Percentiles rank a stretch among this genome's conserved stretches.
These are phyloP conservation scores for Knoxdaviesia capensis DNA, from an alignment of 2,329 filamentous ascomycete species.

Conservation along the genomic window DNA sequence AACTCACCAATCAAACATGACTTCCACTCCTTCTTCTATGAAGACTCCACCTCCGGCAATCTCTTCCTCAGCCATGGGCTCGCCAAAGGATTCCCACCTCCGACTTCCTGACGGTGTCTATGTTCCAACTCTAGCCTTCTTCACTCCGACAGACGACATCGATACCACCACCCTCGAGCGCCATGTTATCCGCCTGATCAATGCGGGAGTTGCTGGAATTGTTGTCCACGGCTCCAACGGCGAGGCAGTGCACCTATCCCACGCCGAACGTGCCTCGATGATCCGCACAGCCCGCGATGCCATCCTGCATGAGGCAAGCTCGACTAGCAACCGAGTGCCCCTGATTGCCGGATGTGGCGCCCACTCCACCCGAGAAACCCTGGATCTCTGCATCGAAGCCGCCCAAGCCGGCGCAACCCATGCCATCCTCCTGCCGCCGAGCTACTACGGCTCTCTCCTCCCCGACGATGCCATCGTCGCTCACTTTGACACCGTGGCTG, in stretches of 20 bases:
- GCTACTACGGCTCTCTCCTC: conserved; percentile 53
- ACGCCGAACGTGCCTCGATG: conserved; percentile 47
- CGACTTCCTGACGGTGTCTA: conserved; percentile 37
- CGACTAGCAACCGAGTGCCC: conserved; percentile 31
- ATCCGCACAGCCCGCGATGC: conserved; percentile 50
- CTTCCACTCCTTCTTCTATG: too few species aligned
- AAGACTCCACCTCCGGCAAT: too few species aligned
- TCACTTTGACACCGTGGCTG: conserved; percentile 42
- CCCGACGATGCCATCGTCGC: conserved; percentile 25
- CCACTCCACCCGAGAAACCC: conserved; percentile 53
- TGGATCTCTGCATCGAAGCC: conserved; percentile 49
- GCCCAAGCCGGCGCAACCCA: conserved; percentile 52
- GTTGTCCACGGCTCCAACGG: conserved; percentile 68
- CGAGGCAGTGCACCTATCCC: conserved; percentile 61
- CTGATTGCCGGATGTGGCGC: conserved; percentile 59
- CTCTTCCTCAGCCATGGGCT: too few species aligned
- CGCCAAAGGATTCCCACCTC: conserved; percentile 8
- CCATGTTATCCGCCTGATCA: conserved; percentile 48
- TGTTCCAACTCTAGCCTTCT: conserved; percentile 60
- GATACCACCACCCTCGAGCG: conserved; percentile 40
- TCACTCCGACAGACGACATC: conserved; percentile 24
- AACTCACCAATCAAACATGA: too few species aligned
- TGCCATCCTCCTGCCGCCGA: conserved; percentile 55
- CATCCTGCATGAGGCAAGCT: conserved; percentile 39
- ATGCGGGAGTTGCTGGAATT: conserved; percentile 52